phyloP scores from a whole-genome alignment of 305 asterid genomes.

The Striga hermonthica region DNA sequence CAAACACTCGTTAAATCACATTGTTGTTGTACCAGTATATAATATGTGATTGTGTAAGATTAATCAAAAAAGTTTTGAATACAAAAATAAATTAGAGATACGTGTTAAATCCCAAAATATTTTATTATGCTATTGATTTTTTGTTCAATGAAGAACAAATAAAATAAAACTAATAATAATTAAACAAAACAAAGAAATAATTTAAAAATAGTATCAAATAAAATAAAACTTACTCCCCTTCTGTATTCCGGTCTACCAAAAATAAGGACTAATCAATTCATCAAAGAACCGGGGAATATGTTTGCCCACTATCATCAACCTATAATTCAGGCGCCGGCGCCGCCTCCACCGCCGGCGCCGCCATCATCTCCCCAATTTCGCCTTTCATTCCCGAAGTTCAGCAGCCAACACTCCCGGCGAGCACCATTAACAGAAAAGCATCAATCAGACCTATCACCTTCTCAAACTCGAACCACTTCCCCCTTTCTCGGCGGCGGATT shows the following conservation, averaged over 20 bases:
- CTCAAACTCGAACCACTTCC: constrained; percentile 21
- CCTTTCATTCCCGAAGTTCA: constrained; percentile 18
- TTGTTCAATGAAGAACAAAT: too few species aligned
- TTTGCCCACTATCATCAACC: constrained; percentile 24
- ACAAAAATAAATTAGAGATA: too few species aligned
- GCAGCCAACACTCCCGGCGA: constrained; percentile 2
- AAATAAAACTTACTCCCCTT: too few species aligned
- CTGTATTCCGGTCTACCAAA: background rate
- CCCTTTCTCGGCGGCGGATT: constrained; percentile 33
- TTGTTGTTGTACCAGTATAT: too few species aligned
- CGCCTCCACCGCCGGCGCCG: constrained; percentile 21
- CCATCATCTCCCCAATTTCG: constrained; percentile 20
- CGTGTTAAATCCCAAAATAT: too few species aligned
- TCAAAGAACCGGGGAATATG: constrained; percentile 26
- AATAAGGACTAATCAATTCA: constrained; percentile 4
- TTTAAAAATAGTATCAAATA: too few species aligned
- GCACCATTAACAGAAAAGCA: constrained; percentile 2
- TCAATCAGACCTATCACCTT: constrained; percentile 14
- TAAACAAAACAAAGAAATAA: too few species aligned
- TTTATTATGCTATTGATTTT: too few species aligned
- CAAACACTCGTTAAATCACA: too few species aligned
- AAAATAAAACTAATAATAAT: too few species aligned
- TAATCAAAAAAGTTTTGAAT: too few species aligned
- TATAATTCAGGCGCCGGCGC: constrained; percentile 32
- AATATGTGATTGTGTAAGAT: too few species aligned